These are phyloP conservation scores for Fusarium domesticum DNA, from an alignment of 2,329 filamentous ascomycete genomes.

Conservation along the genomic window DNA sequence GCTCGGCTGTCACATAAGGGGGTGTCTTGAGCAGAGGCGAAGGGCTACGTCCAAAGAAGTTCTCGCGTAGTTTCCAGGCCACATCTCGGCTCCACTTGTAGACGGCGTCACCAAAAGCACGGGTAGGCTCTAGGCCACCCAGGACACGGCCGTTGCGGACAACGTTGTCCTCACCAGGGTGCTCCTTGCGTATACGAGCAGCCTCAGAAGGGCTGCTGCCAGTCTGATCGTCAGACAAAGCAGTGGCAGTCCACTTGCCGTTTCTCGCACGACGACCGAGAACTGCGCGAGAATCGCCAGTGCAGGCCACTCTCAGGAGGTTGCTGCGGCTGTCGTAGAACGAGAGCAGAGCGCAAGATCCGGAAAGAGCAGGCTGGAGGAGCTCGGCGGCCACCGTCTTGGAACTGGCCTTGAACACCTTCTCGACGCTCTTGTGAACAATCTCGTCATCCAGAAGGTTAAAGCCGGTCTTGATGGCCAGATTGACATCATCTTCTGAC, in stretches of 20 bases:
- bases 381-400: constrained; percentile 90
- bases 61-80: constrained; percentile 74
- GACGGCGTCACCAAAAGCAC: constrained; percentile 92
- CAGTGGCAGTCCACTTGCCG: constrained; percentile 90
- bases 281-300: constrained; percentile 93
- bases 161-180: constrained; percentile 86
- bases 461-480: constrained; percentile 91
- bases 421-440: constrained; percentile 86
- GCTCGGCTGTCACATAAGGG: constrained; percentile 96
- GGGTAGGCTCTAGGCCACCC: constrained; percentile 85
- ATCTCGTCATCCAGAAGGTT: constrained; percentile 89
- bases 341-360: constrained; percentile 93
- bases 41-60: constrained; percentile 83
- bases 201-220: constrained; percentile 84
- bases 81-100: constrained; percentile 95
- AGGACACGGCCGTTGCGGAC: constrained; percentile 86
- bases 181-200: constrained; percentile 75
- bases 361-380: constrained; percentile 87
- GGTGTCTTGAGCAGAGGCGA: constrained; percentile 80
- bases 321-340: constrained; percentile 92
- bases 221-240: constrained; percentile 90
- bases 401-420: constrained; percentile 83
- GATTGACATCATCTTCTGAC: constrained; percentile 75
- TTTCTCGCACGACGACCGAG: constrained; percentile 73
- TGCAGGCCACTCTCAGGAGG: constrained; percentile 88